Conservation (phyloP, 75 land plant genomes). For the Pseudotsuga menziesii region DNA sequence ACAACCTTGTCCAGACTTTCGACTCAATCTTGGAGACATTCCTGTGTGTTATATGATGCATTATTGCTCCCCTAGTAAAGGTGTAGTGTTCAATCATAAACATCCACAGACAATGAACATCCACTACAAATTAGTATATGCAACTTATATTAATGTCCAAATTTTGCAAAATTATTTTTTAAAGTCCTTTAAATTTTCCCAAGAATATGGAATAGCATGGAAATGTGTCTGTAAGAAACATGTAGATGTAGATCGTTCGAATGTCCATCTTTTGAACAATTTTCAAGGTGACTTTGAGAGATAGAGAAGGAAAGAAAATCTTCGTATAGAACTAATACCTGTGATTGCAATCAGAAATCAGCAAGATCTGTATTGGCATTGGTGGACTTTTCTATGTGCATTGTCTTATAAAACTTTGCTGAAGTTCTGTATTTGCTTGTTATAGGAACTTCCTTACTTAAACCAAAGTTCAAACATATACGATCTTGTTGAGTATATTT, state of each 20-base stretch:
- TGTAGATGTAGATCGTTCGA: background rate
- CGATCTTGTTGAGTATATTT: too few species aligned
- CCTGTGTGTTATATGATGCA: background rate
- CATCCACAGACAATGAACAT: background rate
- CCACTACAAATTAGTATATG: background rate
- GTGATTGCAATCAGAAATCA: slow-evolving; percentile 25
- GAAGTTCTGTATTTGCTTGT: too few species aligned
- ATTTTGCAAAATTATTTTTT: background rate
- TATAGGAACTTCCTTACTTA: too few species aligned
- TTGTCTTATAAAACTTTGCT: too few species aligned
- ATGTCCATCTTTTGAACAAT: too few species aligned
- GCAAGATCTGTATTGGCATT: too few species aligned
- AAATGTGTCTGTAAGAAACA: background rate
- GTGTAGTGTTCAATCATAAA: background rate
- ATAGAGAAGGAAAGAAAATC: too few species aligned
- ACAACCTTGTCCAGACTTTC: background rate
- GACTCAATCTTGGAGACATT: background rate
- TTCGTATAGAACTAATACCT: too few species aligned
- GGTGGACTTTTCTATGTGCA: too few species aligned
- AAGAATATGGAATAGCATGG: background rate
- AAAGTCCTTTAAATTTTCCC: background rate
- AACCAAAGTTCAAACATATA: too few species aligned
- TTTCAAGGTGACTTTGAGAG: too few species aligned
- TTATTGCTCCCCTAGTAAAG: background rate
- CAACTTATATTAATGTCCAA: background rate